Evolutionary conservation across 2,329 filamentous ascomycete genomes (phyloP), one percentile per base, ranked within the genome.

Genomic region (Immersiporthe knoxdaviesiana): DNA sequence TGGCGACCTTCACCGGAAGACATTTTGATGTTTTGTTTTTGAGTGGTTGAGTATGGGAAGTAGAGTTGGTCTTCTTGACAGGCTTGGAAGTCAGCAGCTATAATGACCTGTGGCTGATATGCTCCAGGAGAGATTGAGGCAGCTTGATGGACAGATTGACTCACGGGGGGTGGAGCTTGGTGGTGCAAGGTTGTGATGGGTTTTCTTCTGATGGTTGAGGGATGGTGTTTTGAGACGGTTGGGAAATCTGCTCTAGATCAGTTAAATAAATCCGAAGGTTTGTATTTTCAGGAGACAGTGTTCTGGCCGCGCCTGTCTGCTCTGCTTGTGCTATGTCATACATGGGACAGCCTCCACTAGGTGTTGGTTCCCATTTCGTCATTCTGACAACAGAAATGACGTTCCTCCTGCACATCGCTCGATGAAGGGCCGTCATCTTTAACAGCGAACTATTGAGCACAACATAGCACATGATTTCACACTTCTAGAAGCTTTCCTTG

Each of bases 1-100:
- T 97, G 87, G 77, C 90, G 90, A 78, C 92, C 91, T 80, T 87
- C 80, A 76, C 75, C 73, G 67, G 78, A 77, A 61, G 91, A 90
- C 91, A 93, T 93, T 76, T 73, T 89, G 78, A 73, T 1, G 10
- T 54, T 70, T 71, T 73, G 74, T 75, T 73, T 79, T 73, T 79
- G 72, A 63, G 66, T 50, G 37, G 32, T 64, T 65, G 50, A 61
- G 27, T 62, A 18, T 24, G 10, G 10, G n/a, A 47, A 54, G 30
- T 11, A n/a, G 12, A 41, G 41, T 63, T 24, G 18, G 3, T 10
- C 24, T 30, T 37, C 21, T 44, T 30, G 39, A 24, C n/a, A 50
- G 10, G 14, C 18, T 52, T 37, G 2, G 18, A 44, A 27, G 27
- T 56, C n/a, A 56, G 52, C 12, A 30, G 14, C 14, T 56, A 8